A percentile compares a stretch with the other conserved stretches of the same genome.
Evolutionary conservation across 2,329 filamentous ascomycete genomes (phyloP).

Genomic region (Eutypa lata): DNA sequence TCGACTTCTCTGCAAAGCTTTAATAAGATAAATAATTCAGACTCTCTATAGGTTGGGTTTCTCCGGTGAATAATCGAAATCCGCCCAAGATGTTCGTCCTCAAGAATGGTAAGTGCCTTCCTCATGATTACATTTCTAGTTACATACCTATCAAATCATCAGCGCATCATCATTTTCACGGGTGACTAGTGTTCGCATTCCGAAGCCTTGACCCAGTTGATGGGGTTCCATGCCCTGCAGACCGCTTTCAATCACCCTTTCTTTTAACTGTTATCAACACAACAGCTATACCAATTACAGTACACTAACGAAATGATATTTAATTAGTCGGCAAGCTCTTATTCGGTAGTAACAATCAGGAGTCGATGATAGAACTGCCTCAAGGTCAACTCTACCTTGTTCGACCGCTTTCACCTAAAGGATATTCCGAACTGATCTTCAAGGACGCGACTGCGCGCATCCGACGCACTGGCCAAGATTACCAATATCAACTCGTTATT

Average conservation of each 20-base stretch:
- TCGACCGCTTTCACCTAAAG: constrained; percentile 90
- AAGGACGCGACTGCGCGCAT: constrained; percentile 93
- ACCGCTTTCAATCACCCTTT: not conserved
- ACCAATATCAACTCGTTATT: constrained; percentile 94
- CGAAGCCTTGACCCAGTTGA: too few species aligned
- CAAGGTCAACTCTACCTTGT: constrained; percentile 98
- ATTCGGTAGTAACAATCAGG: constrained; percentile 82
- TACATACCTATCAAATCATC: not conserved
- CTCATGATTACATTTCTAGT: constrained; percentile 7
- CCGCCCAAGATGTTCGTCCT: constrained; percentile 38
- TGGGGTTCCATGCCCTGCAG: too few species aligned
- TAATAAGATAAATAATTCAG: too few species aligned
- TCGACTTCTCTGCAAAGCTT: not conserved
- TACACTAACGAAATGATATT: not conserved
- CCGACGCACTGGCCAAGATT: constrained; percentile 88
- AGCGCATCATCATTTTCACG: too few species aligned
- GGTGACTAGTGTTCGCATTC: too few species aligned
- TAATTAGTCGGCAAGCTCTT: constrained; percentile 83
- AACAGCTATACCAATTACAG: not conserved
- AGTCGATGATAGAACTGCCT: constrained; percentile 89
- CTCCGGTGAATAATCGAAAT: constrained; percentile 1
- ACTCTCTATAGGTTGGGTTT: too few species aligned
- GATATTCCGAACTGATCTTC: constrained; percentile 98
- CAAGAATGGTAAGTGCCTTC: constrained; percentile 39
- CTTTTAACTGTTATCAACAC: constrained; percentile 3